Base-by-base conservation (phyloP, 2,329 filamentous ascomycete species). In the Trichoderma semiorbis region DNA sequence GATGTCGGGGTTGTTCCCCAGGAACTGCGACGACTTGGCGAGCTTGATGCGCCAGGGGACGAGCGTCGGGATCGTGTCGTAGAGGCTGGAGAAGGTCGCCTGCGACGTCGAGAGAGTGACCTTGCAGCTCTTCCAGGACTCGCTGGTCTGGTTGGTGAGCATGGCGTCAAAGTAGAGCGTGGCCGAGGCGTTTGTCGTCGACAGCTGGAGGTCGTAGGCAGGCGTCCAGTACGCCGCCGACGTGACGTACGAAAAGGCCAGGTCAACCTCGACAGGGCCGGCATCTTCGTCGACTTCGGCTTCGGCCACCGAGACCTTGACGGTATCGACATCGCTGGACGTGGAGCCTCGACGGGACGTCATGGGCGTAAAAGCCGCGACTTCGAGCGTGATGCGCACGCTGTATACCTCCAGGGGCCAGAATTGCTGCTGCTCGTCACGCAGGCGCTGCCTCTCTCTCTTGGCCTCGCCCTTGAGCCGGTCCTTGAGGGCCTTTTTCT, bases 61-160 rank as follows among this genome's bases (percentile, higher is more conserved):
- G 43, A 92, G 83, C 5, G 78, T 80, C 0, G 90, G 90, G 2
- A 89, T 85, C 14, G 80, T 79, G 72, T 91, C 87, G 28, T 86
- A 83, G 2, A 91, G 80, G 1, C 86, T 85, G 2, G 86, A 84
- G 68, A 88, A 89, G 6, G 84, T 84, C 4, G 89, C 86, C 75
- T 91, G 88, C 0, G 89, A 91, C 0, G 89, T 91, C 3, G 90
- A 91, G 6, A 92, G 84, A 0, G 85, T 85, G 47, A 92, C 80
- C 73, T 86, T 87, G 78, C 88, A 87, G 78, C 88, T 85, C 34
- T 81, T 82, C 90, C 90, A 92, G 0, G 85, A 88, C 80, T 92
- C 90, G 0, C 87, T 89, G 0, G 89, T 91, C 65, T 82, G 82
- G 79, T 92, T 92, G 71, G 84, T 85, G 67, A 91, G 85, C 74